Base-by-base conservation (phyloP, 805 yeast genomes). In the Sugiyamaella qingdaonensis region DNA sequence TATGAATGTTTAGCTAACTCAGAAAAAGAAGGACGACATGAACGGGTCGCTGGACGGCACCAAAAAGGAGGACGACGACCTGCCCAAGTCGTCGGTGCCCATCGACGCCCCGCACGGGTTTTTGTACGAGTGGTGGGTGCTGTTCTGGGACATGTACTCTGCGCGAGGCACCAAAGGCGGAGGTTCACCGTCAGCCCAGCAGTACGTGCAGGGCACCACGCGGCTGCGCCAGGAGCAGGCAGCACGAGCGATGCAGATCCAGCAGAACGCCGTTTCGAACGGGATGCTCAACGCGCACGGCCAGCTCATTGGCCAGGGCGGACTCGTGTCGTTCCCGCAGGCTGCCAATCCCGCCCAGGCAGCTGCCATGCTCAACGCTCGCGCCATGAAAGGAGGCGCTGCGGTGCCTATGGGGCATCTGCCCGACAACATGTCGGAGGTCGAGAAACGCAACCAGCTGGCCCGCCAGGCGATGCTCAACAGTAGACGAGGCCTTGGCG, bases 121-220 rank as follows among this genome's bases (percentile, higher is more conserved):
- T 63, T 71, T 90, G 21, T 84, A 81, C 63, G 97, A 91, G 67
- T 90, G 97, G 97, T 90, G 97, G 97, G 89, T 83, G 73, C 82
- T 91, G 14, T 91, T 90, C 66, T 91, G 97, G 97, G 97, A 90
- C 66, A 84, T 89, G 29, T 88, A 85, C 69, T 86, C 86, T 63
- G 95, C 95, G 2, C 78, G 89, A 61, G 82, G 88, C 41, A 82
- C 79, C 57, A 73, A 83, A 54, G 85, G 81, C 13, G 84, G 82
- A 10, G 79, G 86, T 2, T 48, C 62, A 11, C 72, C 76, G 1
- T 71, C 79, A 53, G 92, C 94, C 2, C 78, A 80, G 45, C 87
- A 85, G 63, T 88, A 86, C 68, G 82, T 81, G 62, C 87, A 85
- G 58, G 74, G 65, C 14, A 63, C 73, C 33, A 74, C 78, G 58